Evolutionary conservation across 352 stramenopile species (phyloP).

Genomic region (Phytophthora vignae): DNA sequence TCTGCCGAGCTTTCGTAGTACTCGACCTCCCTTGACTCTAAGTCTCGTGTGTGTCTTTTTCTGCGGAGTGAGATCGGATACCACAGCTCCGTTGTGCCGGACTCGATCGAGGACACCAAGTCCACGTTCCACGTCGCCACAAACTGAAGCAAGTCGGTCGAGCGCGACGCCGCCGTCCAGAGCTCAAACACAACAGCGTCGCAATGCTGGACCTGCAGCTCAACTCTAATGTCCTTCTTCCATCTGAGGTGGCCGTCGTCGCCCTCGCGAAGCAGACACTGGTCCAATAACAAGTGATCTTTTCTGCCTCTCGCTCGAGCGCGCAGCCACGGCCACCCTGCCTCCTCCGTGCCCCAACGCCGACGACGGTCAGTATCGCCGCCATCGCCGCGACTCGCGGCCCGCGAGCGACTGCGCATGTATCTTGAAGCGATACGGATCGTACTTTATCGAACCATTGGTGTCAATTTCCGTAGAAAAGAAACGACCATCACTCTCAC

Average conservation of each 20-base stretch:
- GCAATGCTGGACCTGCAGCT: neutral
- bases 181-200: constrained; percentile 23
- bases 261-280: constrained; percentile 7
- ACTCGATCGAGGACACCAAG: constrained; percentile 29
- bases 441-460: neutral
- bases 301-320: neutral
- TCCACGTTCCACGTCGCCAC: constrained; percentile 29
- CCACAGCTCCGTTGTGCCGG: constrained; percentile 18
- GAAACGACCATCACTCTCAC: constrained; percentile 13
- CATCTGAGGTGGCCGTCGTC: neutral
- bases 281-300: constrained; percentile 9
- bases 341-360: constrained; percentile 14
- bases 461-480: constrained; percentile 8
- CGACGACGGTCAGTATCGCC: constrained; percentile 3
- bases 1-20: constrained; percentile 13
- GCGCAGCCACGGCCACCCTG: constrained; percentile 12
- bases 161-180: constrained; percentile 7
- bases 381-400: constrained; percentile 23
- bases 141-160: constrained; percentile 43
- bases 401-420: no score
- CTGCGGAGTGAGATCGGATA: constrained; percentile 16
- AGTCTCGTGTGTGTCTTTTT: neutral
- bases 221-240: constrained; percentile 10
- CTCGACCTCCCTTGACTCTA: neutral
- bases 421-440: neutral